Conservation (phyloP, 305 asterid genomes). For the Solanum hybrid region DNA sequence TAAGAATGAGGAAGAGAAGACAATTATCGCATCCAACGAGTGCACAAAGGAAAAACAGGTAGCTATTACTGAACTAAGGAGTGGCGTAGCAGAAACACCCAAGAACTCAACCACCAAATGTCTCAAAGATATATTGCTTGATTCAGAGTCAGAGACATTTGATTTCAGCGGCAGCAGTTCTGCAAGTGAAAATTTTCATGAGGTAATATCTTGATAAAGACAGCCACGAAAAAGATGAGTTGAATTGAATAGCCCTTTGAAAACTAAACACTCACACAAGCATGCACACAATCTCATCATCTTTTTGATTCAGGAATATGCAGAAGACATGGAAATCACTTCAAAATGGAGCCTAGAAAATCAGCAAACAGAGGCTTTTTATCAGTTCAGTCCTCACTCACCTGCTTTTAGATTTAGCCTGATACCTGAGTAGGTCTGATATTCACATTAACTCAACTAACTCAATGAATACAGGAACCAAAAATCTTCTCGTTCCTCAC, state of each 20-base stretch:
- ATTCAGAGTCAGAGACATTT: slow-evolving; percentile 52
- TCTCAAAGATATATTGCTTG: slow-evolving; percentile 67
- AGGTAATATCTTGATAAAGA: slow-evolving; percentile 29
- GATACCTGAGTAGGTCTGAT: background rate
- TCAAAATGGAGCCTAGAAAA: slow-evolving; percentile 13
- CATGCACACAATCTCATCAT: background rate
- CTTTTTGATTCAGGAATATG: slow-evolving; percentile 25
- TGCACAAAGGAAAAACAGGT: slow-evolving; percentile 4
- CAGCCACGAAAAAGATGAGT: background rate
- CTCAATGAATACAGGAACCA: slow-evolving; percentile 23
- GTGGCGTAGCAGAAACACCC: slow-evolving; percentile 9
- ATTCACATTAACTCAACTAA: background rate
- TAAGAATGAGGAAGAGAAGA: slow-evolving; percentile 10
- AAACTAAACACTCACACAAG: background rate
- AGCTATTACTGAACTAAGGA: slow-evolving; percentile 14
- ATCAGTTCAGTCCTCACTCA: slow-evolving; percentile 23
- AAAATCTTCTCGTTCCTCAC: slow-evolving; percentile 8
- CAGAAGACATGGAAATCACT: slow-evolving; percentile 14
- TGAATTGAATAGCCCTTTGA: background rate
- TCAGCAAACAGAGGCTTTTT: slow-evolving; percentile 19
- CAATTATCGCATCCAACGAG: background rate
- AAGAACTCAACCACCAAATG: slow-evolving; percentile 38
- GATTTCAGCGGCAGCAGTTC: slow-evolving; percentile 28
- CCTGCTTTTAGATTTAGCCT: slow-evolving; percentile 1
- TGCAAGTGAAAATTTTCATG: slow-evolving; percentile 24